Evolutionary conservation across 1,284 basidiomycete species (phyloP).

Genomic region (Earliella scabrosa): DNA sequence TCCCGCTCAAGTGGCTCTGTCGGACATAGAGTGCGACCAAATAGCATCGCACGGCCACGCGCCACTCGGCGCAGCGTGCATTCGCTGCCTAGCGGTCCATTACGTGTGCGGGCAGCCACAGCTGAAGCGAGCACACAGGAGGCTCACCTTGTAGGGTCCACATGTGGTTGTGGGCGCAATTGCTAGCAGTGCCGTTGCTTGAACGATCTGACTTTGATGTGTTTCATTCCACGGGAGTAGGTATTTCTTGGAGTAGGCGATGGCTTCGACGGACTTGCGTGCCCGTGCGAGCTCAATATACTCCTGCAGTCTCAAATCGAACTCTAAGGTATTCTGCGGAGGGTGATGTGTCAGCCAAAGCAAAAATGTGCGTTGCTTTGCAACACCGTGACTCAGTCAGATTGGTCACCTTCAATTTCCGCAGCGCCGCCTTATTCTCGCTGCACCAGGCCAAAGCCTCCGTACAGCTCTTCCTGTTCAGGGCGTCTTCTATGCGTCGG

Average conservation of each 20-base stretch:
- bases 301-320: conserved; percentile 94
- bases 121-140: no score
- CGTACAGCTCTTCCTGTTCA: conserved; percentile 77
- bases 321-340: conserved; percentile 89
- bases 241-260: conserved; percentile 84
- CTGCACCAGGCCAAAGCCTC: conserved; percentile 95
- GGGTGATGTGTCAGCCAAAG: background rate
- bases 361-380: background rate
- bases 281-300: conserved; percentile 89
- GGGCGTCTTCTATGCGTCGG: conserved; percentile 80
- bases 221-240: conserved; percentile 84
- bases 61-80: no score
- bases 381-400: background rate
- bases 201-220: conserved; percentile 76
- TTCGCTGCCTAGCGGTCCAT: no score
- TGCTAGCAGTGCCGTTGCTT: conserved; percentile 79
- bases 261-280: conserved; percentile 76
- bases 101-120: no score
- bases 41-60: no score
- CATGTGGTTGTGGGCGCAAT: conserved; percentile 70
- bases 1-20: no score
- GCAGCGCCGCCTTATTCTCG: conserved; percentile 92
- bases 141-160: conserved; percentile 72
- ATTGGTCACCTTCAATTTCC: conserved; percentile 79
- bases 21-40: no score